Evolutionary conservation across 257 asterid species (phyloP).

Genomic region (Salvia hispanica): DNA sequence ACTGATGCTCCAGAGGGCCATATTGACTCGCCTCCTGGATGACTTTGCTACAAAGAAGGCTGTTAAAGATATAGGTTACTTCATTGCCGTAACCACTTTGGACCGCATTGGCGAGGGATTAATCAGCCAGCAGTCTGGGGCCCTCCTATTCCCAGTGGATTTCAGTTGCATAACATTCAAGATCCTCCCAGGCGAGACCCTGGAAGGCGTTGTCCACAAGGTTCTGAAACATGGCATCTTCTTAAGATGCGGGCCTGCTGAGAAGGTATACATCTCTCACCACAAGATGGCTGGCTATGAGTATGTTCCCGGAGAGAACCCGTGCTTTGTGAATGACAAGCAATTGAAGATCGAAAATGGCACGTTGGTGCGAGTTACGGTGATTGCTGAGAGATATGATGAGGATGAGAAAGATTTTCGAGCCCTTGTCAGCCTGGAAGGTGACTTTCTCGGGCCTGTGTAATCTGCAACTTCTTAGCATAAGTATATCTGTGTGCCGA

Average conservation of each 20-base stretch:
- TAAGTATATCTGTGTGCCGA: neutral
- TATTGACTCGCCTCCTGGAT: conserved; percentile 54
- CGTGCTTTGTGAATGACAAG: conserved; percentile 50
- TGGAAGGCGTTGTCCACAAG: conserved; percentile 69
- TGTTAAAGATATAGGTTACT: conserved; percentile 61
- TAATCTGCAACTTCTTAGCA: conserved; percentile 10
- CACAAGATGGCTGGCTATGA: conserved; percentile 59
- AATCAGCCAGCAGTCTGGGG: conserved; percentile 53
- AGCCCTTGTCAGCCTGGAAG: conserved; percentile 72
- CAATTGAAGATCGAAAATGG: conserved; percentile 53
- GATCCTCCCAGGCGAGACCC: conserved; percentile 68
- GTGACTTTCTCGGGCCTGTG: conserved; percentile 71
- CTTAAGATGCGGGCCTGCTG: conserved; percentile 66
- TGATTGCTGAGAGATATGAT: conserved; percentile 62
- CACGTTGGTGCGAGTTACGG: conserved; percentile 45
- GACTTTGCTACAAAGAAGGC: conserved; percentile 68
- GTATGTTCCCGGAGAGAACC: conserved; percentile 65
- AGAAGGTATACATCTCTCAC: conserved; percentile 63
- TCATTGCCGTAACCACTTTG: conserved; percentile 62
- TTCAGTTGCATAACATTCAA: conserved; percentile 82
- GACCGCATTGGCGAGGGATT: conserved; percentile 67
- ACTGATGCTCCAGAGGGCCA: conserved; percentile 63
- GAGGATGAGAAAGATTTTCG: conserved; percentile 70
- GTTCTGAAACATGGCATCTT: conserved; percentile 68
- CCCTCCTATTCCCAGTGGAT: conserved; percentile 63